A percentile compares a stretch with the other conserved stretches of the same genome.
phyloP scores from a whole-genome alignment of 148 eudicot genomes.

The Cornus kousa region DNA sequence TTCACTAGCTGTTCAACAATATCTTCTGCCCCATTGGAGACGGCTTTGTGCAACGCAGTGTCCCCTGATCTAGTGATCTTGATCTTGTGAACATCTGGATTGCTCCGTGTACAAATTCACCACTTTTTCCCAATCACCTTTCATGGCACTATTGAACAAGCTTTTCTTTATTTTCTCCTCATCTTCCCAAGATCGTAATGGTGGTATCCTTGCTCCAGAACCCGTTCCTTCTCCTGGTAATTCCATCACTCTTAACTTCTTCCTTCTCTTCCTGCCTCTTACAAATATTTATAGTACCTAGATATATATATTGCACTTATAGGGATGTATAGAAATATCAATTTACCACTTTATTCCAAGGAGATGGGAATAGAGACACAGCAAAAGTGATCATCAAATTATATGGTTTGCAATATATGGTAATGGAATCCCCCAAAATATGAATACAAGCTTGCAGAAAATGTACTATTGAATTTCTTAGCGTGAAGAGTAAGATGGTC shows the following conservation, averaged over 20 bases:
- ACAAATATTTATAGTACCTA: too few species aligned
- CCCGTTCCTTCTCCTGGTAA: background rate
- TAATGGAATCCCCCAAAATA: too few species aligned
- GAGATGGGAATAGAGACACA: too few species aligned
- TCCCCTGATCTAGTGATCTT: slow-evolving; percentile 16
- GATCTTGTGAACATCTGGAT: background rate
- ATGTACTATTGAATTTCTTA: too few species aligned
- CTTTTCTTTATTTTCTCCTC: background rate
- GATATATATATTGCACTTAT: too few species aligned
- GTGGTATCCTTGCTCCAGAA: background rate
- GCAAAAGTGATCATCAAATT: too few species aligned
- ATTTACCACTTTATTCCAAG: too few species aligned
- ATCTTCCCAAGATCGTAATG: background rate
- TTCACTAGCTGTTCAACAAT: slow-evolving; percentile 1
- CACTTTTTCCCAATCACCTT: slow-evolving; percentile 9
- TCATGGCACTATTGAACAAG: slow-evolving; percentile 11
- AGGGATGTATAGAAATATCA: too few species aligned
- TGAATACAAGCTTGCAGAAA: too few species aligned
- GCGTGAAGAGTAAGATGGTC: too few species aligned
- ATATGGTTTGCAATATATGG: too few species aligned
- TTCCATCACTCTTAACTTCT: background rate
- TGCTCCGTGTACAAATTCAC: background rate
- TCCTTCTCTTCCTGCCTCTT: background rate
- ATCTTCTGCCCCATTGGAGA: background rate
- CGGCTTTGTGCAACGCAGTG: slow-evolving; percentile 16